Conservation (phyloP, 495 filamentous ascomycete species). For the Lasiosphaeris hirsuta region DNA sequence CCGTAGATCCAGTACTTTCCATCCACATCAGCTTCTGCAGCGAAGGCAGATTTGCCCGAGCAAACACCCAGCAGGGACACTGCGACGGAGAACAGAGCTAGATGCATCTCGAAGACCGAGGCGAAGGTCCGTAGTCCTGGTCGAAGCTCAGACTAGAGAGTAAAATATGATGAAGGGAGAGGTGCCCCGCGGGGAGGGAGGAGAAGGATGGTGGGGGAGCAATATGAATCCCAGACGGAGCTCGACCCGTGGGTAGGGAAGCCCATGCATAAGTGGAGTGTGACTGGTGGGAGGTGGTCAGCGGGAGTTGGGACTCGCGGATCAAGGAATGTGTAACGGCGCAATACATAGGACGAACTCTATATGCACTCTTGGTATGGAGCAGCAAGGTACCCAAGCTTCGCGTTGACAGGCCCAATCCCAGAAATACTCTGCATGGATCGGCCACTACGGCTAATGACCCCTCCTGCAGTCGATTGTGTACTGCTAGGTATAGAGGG, state of each 20-base stretch:
- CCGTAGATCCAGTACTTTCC: constrained; percentile 71
- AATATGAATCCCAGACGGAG: constrained; percentile 7
- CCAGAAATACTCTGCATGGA: no score
- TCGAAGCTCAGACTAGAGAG: background rate
- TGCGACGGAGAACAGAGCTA: constrained; percentile 1
- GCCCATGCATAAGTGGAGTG: background rate
- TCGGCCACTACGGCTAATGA: no score
- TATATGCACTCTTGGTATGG: no score
- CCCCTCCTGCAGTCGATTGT: no score
- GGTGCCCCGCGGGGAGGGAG: background rate
- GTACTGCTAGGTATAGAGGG: background rate
- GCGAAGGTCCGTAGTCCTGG: background rate
- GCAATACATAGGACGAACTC: background rate
- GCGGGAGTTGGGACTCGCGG: constrained; percentile 1
- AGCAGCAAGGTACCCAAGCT: no score
- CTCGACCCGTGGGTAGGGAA: background rate
- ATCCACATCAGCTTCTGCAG: constrained; percentile 37
- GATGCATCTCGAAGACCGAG: constrained; percentile 1
- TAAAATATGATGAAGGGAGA: background rate
- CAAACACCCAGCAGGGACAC: constrained; percentile 8
- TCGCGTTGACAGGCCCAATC: background rate
- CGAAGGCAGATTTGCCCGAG: background rate
- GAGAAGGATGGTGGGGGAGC: background rate
- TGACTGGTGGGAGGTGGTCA: constrained; percentile 10
- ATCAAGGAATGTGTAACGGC: background rate